phyloP scores from a whole-genome alignment of 2,329 filamentous ascomycete genomes.

The Pseudogymnoascus sp. region DNA sequence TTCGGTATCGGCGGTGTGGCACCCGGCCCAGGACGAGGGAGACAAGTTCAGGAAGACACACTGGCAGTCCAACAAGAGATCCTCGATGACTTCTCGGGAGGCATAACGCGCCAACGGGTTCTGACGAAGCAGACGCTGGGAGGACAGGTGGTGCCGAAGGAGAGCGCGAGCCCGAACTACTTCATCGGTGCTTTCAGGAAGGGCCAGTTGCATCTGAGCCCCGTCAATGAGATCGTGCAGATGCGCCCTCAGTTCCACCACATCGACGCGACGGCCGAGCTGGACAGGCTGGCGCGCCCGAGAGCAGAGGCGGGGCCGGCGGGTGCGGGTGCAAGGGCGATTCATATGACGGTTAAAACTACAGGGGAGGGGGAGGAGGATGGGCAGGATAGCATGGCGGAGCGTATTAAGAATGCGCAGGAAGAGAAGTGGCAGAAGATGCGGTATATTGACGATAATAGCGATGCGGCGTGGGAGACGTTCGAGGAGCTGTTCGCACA shows the following conservation, averaged over 20 bases:
- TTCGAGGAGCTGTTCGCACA: constrained; percentile 62
- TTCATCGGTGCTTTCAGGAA: constrained; percentile 89
- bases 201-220: constrained; percentile 79
- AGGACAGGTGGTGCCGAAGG: constrained; percentile 64
- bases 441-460: constrained; percentile 75
- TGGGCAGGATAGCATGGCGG: constrained; percentile 63
- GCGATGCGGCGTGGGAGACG: constrained; percentile 64
- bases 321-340: constrained; percentile 56
- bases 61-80: constrained; percentile 35
- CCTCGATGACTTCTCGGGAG: constrained; percentile 55
- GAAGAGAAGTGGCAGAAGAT: constrained; percentile 75
- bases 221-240: constrained; percentile 74
- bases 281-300: constrained; percentile 40
- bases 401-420: constrained; percentile 70
- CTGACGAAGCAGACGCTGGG: constrained; percentile 77
- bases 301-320: constrained; percentile 29
- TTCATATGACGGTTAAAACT: constrained; percentile 82
- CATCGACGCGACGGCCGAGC: constrained; percentile 74
- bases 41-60: constrained; percentile 40
- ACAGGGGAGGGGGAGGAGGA: constrained; percentile 59
- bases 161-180: constrained; percentile 57
- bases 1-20: constrained; percentile 54
- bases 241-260: constrained; percentile 90
- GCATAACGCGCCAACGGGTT: constrained; percentile 62
- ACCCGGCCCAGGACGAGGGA: constrained; percentile 27